Base-by-base conservation (phyloP, 176 grass and related monocot species). In the Triticum timopheevii region DNA sequence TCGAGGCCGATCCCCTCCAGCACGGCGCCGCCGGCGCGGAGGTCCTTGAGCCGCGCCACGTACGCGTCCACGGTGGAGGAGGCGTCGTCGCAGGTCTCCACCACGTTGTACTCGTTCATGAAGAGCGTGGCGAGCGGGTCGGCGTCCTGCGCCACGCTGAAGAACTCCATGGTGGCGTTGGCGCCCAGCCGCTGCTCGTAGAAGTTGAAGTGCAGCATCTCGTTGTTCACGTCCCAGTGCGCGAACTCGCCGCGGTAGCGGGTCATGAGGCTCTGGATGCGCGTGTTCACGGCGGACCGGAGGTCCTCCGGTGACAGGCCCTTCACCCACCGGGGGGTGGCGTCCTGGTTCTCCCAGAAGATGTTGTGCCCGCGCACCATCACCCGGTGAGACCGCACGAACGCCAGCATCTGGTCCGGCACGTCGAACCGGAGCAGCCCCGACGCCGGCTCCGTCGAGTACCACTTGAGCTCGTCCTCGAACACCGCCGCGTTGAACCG, bases 401-500 rank as follows among this genome's bases (percentile, higher is more conserved):
- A 99, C 65, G 87, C 92, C 58, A 99, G 88, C 89, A 99, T 93
- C 85, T 86, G 86, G 78, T 99, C 94, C 0, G 94, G 94, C 0
- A 92, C 85, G 80, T 89, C 89, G 80, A 90, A 99, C 6, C 93
- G 91, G 7, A 99, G 78, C 13, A 76, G 86, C 3, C 97, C 97
- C 5, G 90, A 86, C 68, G 25, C 88, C 35, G 97, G 97, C 87
- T 99, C 97, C 23, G 94, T 99, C 1, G 97, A 87, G 86, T 99
- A 99, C 97, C 97, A 99, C 87, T 96, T 99, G 56, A 99, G 86
- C 92, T 99, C 97, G 77, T 99, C 95, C 89, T 99, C 97, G 76
- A 99, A 99, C 67, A 99, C 97, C 64, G 97, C 97, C 3, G 89
- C 88, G 89, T 99, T 99, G 82, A 99, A 99, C 3, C 97, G 79